phyloP scores from a whole-genome alignment of 139 green algal genomes.

The Chlorella sp. region DNA sequence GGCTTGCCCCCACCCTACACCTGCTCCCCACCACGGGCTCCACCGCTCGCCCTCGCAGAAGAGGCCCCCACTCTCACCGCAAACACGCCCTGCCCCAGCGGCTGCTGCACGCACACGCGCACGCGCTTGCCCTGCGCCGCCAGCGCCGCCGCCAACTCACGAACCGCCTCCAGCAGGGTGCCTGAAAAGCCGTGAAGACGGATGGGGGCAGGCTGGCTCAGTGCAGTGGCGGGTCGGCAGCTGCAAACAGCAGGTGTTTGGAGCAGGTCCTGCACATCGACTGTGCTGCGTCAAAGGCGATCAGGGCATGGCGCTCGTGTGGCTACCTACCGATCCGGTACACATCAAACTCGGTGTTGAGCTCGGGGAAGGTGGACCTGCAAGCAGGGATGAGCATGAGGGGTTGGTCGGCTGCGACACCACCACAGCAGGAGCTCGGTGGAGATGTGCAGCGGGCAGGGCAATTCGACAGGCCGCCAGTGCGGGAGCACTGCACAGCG shows the following conservation, averaged over 20 bases:
- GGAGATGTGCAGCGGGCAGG: neutral
- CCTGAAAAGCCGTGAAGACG: too few relatives aligned
- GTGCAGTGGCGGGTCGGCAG: too few relatives aligned
- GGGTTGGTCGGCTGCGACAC: neutral
- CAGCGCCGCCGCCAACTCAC: conserved; percentile 74
- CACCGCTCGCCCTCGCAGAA: neutral
- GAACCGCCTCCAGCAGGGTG: conserved; percentile 81
- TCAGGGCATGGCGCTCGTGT: too few relatives aligned
- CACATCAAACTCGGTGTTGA: conserved; percentile 77
- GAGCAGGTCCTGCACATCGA: too few relatives aligned
- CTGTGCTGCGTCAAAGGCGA: too few relatives aligned
- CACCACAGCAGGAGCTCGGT: neutral
- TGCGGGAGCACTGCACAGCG: neutral
- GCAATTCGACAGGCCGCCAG: neutral
- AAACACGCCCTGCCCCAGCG: conserved; percentile 86
- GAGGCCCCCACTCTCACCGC: conserved; percentile 29
- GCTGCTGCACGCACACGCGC: conserved; percentile 76
- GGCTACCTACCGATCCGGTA: conserved; percentile 86
- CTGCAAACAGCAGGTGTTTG: too few relatives aligned
- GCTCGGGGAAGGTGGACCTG: conserved; percentile 48
- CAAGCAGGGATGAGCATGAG: neutral
- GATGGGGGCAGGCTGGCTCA: too few relatives aligned
- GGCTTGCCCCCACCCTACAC: neutral
- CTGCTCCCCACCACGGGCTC: neutral
- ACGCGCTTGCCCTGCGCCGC: conserved; percentile 74